Percentiles rank a stretch among this genome's conserved stretches.
Evolutionary conservation across 2,329 filamentous ascomycete genomes (phyloP).

Genomic region (Fusarium agapanthi): DNA sequence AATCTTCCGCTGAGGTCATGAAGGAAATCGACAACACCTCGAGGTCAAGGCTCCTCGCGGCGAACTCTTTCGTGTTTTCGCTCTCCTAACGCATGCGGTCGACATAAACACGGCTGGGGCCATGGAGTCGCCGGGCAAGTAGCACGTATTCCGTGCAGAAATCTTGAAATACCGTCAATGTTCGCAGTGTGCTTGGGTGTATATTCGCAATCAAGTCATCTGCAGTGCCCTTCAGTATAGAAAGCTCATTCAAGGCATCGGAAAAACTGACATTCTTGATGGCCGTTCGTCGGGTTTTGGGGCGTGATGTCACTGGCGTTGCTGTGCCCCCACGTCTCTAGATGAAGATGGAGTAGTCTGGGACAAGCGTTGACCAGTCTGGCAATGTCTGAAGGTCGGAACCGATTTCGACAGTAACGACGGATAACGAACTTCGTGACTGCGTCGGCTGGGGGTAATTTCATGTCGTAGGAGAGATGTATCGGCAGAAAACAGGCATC

Average conservation of each 20-base stretch:
- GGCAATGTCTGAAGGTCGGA: neutral
- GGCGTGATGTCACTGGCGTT: neutral
- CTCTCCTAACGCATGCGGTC: neutral
- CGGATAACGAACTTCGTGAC: neutral
- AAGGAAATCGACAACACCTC: neutral
- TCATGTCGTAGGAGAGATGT: neutral
- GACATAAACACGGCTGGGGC: neutral
- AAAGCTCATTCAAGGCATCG: neutral
- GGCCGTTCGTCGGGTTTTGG: neutral
- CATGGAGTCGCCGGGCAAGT: accelerated
- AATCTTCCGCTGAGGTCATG: neutral
- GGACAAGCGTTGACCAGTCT: neutral
- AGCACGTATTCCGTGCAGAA: accelerated
- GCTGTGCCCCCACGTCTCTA: neutral
- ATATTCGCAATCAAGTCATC: neutral
- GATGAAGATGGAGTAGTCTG: neutral
- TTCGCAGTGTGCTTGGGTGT: neutral
- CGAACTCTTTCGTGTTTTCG: neutral
- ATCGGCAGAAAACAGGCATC: neutral
- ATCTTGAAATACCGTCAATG: neutral
- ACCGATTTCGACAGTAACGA: neutral
- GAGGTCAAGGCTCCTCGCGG: neutral
- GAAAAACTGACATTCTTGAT: neutral
- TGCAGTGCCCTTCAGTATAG: neutral
- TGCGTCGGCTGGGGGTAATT: neutral